These are phyloP conservation scores for Phytopythium ostracodes DNA, from an alignment of 352 stramenopile genomes.

Conservation along the genomic window DNA sequence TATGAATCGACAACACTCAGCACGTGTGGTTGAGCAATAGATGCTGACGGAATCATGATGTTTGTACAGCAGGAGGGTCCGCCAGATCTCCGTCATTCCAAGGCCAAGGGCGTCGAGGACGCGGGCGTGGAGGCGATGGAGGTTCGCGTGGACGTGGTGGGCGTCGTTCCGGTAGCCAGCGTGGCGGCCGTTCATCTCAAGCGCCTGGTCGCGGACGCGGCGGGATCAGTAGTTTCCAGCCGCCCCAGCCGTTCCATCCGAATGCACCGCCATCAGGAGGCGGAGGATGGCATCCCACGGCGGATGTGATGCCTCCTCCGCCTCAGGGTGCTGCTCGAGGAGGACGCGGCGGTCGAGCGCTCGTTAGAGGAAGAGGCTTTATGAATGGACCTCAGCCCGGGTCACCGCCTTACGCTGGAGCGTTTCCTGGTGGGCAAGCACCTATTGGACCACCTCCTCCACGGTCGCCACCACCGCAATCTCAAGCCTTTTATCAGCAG, in stretches of 20 bases:
- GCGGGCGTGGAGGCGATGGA: conserved; percentile 28
- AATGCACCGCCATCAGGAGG: neutral
- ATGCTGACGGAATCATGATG: neutral
- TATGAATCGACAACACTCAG: neutral
- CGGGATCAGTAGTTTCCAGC: neutral
- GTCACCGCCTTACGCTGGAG: neutral
- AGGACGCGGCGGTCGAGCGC: neutral
- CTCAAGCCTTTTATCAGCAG: neutral
- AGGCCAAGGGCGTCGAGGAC: conserved; percentile 9
- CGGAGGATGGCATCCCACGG: neutral
- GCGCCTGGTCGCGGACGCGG: conserved; percentile 19
- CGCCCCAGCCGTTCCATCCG: conserved; percentile 1
- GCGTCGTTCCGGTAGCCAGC: conserved; percentile 15
- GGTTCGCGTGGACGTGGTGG: conserved; percentile 12
- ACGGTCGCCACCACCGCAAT: neutral
- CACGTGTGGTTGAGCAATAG: neutral
- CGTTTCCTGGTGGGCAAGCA: neutral
- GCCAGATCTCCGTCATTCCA: neutral
- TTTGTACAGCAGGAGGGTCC: neutral
- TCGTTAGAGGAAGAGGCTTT: neutral
- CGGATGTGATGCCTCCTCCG: neutral
- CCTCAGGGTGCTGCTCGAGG: neutral
- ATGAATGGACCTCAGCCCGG: neutral
- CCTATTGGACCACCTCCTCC: neutral
- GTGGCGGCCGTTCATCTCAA: conserved; percentile 27